phyloP scores from a whole-genome alignment of 2,329 filamentous ascomycete genomes.

The Lachnellula arida region DNA sequence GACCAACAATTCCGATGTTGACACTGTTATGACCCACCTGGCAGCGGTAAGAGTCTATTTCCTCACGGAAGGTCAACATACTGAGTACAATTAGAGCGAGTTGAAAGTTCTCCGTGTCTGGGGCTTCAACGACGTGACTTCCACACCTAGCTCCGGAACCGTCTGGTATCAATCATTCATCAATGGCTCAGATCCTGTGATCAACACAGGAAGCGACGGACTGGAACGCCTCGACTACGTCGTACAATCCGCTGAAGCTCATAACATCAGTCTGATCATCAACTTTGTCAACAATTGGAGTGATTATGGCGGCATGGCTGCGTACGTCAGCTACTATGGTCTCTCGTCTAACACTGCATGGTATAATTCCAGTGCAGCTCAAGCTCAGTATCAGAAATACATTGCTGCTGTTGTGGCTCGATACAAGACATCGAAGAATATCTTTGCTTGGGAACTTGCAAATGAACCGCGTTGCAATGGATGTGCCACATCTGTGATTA shows the following conservation, averaged over 20 bases:
- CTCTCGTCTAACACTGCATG: conserved; percentile 36
- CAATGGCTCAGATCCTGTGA: conserved; percentile 45
- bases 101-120: conserved; percentile 58
- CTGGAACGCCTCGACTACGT: conserved; percentile 62
- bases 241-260: conserved; percentile 52
- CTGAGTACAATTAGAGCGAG: conserved; percentile 35
- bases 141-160: conserved; percentile 34
- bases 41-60: conserved; percentile 22
- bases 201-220: conserved; percentile 60
- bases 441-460: conserved; percentile 66
- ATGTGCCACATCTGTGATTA: conserved; percentile 54
- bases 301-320: conserved; percentile 61
- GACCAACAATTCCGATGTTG: conserved; percentile 50
- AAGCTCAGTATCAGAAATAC: conserved; percentile 55
- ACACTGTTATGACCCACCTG: conserved; percentile 46
- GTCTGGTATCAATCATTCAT: conserved; percentile 42
- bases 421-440: conserved; percentile 53
- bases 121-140: conserved; percentile 57
- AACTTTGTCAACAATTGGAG: conserved; percentile 67
- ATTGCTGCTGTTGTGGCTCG: conserved; percentile 54
- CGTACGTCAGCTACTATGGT: conserved; percentile 53
- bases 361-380: conserved; percentile 32
- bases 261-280: conserved; percentile 59
- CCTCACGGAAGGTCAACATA: not conserved
- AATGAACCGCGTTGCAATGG: conserved; percentile 64